Conservation (phyloP, 345 rosid genomes). For the Gossypium ekmanianum region DNA sequence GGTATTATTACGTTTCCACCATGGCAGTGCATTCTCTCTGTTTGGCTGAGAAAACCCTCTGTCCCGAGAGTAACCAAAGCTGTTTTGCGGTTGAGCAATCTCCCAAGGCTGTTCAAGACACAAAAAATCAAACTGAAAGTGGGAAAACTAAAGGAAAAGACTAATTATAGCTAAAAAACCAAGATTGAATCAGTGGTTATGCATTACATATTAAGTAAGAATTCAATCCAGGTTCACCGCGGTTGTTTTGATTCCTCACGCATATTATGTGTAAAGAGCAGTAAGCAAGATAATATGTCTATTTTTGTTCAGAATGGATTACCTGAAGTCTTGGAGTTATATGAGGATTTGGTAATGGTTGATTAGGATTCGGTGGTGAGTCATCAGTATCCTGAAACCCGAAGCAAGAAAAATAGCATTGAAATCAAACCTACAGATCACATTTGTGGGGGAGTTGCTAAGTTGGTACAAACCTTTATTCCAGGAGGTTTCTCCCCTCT, state of each 20-base stretch:
- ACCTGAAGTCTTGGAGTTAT: slow-evolving; percentile 18
- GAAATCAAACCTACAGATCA: not conserved
- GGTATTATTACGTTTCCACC: slow-evolving; percentile 14
- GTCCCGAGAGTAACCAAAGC: not conserved
- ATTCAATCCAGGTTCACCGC: not conserved
- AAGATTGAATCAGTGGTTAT: not conserved
- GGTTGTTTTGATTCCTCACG: not conserved
- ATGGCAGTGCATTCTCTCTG: slow-evolving; percentile 10
- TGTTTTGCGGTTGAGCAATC: slow-evolving; percentile 10
- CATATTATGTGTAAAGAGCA: not conserved
- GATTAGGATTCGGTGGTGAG: slow-evolving; percentile 25
- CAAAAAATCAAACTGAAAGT: not conserved
- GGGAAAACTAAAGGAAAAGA: not conserved
- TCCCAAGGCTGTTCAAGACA: slow-evolving; percentile 24
- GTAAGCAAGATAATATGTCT: not conserved
- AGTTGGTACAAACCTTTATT: slow-evolving; percentile 6
- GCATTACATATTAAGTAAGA: no score
- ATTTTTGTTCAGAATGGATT: not conserved
- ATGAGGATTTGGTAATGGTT: slow-evolving; percentile 18
- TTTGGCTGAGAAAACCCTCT: slow-evolving; percentile 5
- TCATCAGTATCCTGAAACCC: slow-evolving; percentile 19
- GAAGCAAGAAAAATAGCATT: not conserved
- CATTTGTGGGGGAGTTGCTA: not conserved
- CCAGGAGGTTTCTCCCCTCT: slow-evolving; percentile 28
- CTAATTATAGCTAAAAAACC: not conserved